These are phyloP conservation scores for Glarea lozoyensis DNA, from an alignment of 495 filamentous ascomycete genomes.

Conservation along the genomic window DNA sequence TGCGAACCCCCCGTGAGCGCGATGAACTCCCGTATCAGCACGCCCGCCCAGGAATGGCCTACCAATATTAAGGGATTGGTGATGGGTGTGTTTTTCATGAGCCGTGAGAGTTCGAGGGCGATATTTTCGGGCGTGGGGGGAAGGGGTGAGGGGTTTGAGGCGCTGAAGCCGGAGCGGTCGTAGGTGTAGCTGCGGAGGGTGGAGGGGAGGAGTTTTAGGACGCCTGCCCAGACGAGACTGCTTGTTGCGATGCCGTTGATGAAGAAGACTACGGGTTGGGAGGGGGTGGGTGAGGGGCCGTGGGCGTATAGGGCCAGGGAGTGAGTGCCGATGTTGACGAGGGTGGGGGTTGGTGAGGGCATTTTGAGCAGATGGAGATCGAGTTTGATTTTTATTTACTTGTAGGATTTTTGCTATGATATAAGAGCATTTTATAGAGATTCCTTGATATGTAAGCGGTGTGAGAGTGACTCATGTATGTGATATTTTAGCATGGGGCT, in stretches of 20 bases:
- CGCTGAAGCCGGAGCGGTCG: slow-evolving; percentile 11
- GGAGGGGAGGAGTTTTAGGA: slow-evolving; percentile 6
- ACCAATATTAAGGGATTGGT: slow-evolving; percentile 8
- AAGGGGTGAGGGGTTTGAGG: slow-evolving; percentile 6
- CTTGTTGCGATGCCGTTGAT: slow-evolving; percentile 7
- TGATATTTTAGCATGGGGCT: no score
- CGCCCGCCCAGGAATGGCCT: slow-evolving; percentile 11
- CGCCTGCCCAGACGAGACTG: slow-evolving; percentile 5
- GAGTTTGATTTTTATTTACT: no score
- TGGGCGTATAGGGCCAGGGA: slow-evolving; percentile 11
- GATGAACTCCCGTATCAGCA: slow-evolving; percentile 10
- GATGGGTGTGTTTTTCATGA: slow-evolving; percentile 9
- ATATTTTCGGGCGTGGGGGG: slow-evolving; percentile 10
- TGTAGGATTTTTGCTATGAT: no score
- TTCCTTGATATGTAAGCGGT: no score
- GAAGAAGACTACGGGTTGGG: slow-evolving; percentile 8
- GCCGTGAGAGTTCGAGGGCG: slow-evolving; percentile 9
- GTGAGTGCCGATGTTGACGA: slow-evolving; percentile 14
- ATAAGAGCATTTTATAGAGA: no score
- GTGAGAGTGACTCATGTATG: no score
- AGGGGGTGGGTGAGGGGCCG: slow-evolving; percentile 8
- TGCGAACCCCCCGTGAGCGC: slow-evolving; percentile 5
- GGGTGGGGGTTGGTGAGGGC: slow-evolving; percentile 5
- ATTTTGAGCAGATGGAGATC: no score
- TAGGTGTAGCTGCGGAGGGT: slow-evolving; percentile 10